Evolutionary conservation across 1,139 yeast species (phyloP).

Genomic region (Yamadazyma friedrichii): DNA sequence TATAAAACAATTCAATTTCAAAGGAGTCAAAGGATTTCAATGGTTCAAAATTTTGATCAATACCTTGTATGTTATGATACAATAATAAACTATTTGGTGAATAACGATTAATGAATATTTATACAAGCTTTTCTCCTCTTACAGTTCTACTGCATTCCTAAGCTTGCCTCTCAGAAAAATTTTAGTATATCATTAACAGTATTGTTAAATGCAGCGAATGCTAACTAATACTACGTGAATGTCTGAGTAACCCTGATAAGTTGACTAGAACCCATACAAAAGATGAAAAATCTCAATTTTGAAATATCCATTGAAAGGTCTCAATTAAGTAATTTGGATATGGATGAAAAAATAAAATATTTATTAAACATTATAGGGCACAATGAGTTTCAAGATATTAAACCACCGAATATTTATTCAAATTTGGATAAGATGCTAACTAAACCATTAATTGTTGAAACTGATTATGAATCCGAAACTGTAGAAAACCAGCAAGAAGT

Average conservation of each 20-base stretch:
- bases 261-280: too few relatives aligned
- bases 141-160: too few relatives aligned
- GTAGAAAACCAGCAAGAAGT: conserved; percentile 40
- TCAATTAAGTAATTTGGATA: conserved; percentile 12
- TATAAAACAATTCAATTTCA: conserved; percentile 41
- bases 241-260: too few relatives aligned
- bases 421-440: conserved; percentile 16
- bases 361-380: conserved; percentile 18
- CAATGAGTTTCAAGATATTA: conserved; percentile 16
- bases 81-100: conserved; percentile 27
- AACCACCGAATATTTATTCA: conserved; percentile 13
- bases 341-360: conserved; percentile 17
- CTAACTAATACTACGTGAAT: too few relatives aligned
- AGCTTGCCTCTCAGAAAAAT: too few relatives aligned
- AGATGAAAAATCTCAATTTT: too few relatives aligned
- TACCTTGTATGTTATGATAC: conserved; percentile 44
- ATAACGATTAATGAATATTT: conserved; percentile 3
- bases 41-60: conserved; percentile 49
- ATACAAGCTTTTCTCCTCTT: not conserved
- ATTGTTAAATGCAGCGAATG: too few relatives aligned
- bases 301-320: conserved; percentile 14
- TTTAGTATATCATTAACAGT: too few relatives aligned
- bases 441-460: conserved; percentile 15
- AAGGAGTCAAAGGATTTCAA: conserved; percentile 42
- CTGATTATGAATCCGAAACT: conserved; percentile 31